Evolutionary conservation across 139 green algal genomes (phyloP), one percentile per base, ranked within the genome.

Genomic region (Chlorella sorokiniana): DNA sequence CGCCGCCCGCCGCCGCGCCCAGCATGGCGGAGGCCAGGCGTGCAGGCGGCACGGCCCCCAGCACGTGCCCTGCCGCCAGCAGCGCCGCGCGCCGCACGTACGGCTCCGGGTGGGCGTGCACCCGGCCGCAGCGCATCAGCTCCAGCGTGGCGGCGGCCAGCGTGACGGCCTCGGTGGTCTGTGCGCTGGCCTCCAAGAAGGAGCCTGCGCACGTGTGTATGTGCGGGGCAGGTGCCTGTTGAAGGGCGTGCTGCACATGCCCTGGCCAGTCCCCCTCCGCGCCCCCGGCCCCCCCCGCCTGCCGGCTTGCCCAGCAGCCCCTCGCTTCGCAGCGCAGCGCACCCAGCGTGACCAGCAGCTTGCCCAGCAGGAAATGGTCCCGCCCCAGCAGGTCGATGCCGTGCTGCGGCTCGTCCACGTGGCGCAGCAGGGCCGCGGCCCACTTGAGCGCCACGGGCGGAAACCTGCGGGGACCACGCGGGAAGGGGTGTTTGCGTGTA

Each of bases 381-480:
- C 89, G 84, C 4, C 87, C 88, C 65, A 97, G 90, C 70, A 96
- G 81, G 86, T 98, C 93, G 35, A 96, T 86, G 25, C 94, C 94
- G n/a, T 97, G 94, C 42, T 70, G 71, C 51, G 81, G 73, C 63
- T 73, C 51, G 72, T 89, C 83, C 31, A 59, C 82, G 10, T 84
- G 79, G 11, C 62, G 40, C 33, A 96, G 88, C 71, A 96, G 84
- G 14, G 78, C 85, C 1, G 87, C 76, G 0, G 90, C 82, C 93
- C 93, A 96, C 33, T 90, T 84, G 51, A 94, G 76, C 14, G 89
- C 91, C 23, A 95, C 85, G n/a, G 41, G 40, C 3, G 70, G 79
- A 52, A 82, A 84, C 51, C 83, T 63, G 54, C 22, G 1, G 52
- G 11, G 37, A 69, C 1, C n/a, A n/a, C n/a, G n/a, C n/a, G n/a